Evolutionary conservation across 2,329 filamentous ascomycete species (phyloP), one percentile per base, ranked within the genome.

Genomic region (Penicillium decumbens): DNA sequence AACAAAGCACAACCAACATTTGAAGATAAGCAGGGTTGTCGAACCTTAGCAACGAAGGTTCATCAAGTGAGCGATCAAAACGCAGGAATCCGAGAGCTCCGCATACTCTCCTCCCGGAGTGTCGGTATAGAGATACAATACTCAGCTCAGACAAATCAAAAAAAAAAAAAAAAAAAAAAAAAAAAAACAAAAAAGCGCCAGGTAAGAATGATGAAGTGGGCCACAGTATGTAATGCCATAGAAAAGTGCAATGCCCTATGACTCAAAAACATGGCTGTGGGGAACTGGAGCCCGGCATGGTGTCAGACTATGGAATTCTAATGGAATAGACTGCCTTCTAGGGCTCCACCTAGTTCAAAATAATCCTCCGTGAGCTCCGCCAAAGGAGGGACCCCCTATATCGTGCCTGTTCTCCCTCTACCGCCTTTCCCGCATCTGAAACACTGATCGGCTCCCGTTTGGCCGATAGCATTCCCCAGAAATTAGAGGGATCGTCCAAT

Each of bases 61-160:
- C 50, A 51, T 53, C 40, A 32, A 52, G 41, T 48, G 41, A 45
- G 51, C 53, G 56, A 55, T 57, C 57, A 49, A 57, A 62, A 57
- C 49, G 45, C 53, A 55, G 48, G 51, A 60, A 56, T 57, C 51
- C 47, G 54, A 53, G 46, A 47, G 56, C 56, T 63, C 61, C 61
- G 62, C 61, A 61, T 57, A 56, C 47, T 50, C 48, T 56, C 53
- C 51, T 57, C 60, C 62, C 64, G 49, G 47, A 32, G 54, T 59
- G 55, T 59, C 57, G 58, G 61, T 60, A 59, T 53, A 46, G 30
- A 33, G 28, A 45, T 15, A 45, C 23, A 4, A 0, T 18, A 18
- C 15, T 18, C 15, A 18, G 15, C 15, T 18, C 15, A 18, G 15
- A 18, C 15, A 18, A 18, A 18, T 18, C 15, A 15, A 13, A 15